Evolutionary conservation across 768 basidiomycete genomes (phyloP), one percentile per base, ranked within the genome.

Genomic region (Leccinum subtestaceum): DNA sequence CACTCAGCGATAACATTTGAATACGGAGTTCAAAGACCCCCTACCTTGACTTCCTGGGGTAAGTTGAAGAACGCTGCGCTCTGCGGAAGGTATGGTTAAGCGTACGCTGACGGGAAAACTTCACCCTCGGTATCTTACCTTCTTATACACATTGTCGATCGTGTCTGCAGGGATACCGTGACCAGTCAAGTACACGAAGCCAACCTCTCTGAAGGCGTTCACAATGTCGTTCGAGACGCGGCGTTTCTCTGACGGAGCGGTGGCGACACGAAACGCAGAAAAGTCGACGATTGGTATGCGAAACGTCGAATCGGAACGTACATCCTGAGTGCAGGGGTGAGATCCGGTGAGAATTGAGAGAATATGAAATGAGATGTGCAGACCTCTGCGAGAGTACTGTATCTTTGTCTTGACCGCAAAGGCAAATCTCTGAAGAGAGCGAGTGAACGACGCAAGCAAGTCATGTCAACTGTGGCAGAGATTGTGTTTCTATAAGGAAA

Each of bases 201-300:
- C 89, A 57, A 86, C 86, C 56, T 87, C 81, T 66, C 87, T 92
- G 77, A 92, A 91, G 0, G 88, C 93, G 40, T 80, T 79, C 36
- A 85, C 89, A 36, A 95, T 81, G 62, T 86, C 81, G 48, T 81
- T 75, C 3, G 93, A 90, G 0, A 85, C 81, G 6, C 77, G 68
- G 59, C 81, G 80, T 74, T 84, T 89, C 66, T 89, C 86, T 13
- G 76, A 72, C 2, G 67, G 52, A 0, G 84, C 79, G n/a, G 74
- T 66, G 1, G 84, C 78, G 21, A 75, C 66, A 56, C 81, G 79
- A 69, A 87, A 92, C 57, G 82, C 85, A 64, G 82, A 77, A 63
- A 95, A 93, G 76, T 93, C 84, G 65, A 94, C 84, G 29, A 93
- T 75, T 27, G 93, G 93, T 55, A 93, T 91, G 34, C 75, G 76